Evolutionary conservation across 1,139 yeast species (phyloP), one percentile per base, ranked within the genome.

Genomic region (Pichia sp.): DNA sequence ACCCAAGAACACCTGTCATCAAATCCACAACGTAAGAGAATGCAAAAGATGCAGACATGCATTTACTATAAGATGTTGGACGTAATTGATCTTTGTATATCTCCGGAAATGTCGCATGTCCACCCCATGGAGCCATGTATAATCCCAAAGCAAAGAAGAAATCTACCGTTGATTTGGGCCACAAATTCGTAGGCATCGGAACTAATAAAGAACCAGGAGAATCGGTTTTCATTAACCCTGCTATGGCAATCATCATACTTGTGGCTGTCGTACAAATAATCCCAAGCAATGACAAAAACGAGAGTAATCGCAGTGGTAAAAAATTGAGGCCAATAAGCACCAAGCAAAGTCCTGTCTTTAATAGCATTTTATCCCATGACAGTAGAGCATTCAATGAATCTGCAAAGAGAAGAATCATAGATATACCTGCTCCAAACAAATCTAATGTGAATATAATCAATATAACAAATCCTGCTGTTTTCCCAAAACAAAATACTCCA

Each of bases 1-100:
- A 84, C 0, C 96, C 96, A 34, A 86, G 63, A 2, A 82, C 66
- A 0, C 87, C 96, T 72, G 88, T 86, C 19, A 82, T 65, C 44
- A 76, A 57, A 60, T 89, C 96, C 7, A 91, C 76, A 1, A 76
- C 40, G 44, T 80, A 72, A 0, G 95, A 82, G 49, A 87, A 81
- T 33, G 73, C 53, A 53, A 82, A 86, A 1, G 83, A 70, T 16
- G 72, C 62, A 41, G 66, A 68, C 52, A 80, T 65, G 50, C 82
- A 76, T 20, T 60, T 59, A 30, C 56, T 56, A 57, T 74, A 79
- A 46, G 69, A 73, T 11, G 62, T 59, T 1, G 80, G 80, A 39
- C 69, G 73, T 43, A 74, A 59, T 75, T 76, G 76, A 55, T 76
- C 82, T 34, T 69, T 62, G 50, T 71, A 73, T 44, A 76, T 65